phyloP scores from a whole-genome alignment of 2,329 filamentous ascomycete species.

The Lanzia echinophila region DNA sequence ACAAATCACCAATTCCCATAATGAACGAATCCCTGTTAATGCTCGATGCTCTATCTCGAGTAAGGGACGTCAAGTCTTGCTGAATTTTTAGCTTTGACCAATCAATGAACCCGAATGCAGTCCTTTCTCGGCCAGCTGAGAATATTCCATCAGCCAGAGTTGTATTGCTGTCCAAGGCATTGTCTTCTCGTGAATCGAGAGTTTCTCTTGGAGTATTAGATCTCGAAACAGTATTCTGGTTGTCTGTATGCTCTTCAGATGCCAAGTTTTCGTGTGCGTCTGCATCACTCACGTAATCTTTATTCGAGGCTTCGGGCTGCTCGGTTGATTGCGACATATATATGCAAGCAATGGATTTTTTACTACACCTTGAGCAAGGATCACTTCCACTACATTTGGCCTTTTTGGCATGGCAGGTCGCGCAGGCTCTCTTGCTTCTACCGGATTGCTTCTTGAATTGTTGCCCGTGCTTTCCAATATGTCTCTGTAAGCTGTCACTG shows the following conservation, averaged over 20 bases:
- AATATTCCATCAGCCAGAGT: no score
- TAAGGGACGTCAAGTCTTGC: slow-evolving; percentile 4
- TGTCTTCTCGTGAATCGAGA: neutral
- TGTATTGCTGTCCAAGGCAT: neutral
- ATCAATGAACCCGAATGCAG: slow-evolving; percentile 1
- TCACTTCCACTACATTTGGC: slow-evolving; percentile 38
- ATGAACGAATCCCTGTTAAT: neutral
- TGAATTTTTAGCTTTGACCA: slow-evolving; percentile 15
- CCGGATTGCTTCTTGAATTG: slow-evolving; percentile 18
- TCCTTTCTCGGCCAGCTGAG: neutral
- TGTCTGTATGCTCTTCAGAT: no score
- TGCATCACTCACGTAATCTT: neutral
- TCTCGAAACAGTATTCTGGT: no score
- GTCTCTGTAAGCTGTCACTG: slow-evolving; percentile 25
- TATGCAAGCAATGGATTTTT: slow-evolving; percentile 34
- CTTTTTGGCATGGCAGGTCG: slow-evolving; percentile 40
- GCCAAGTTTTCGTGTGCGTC: neutral
- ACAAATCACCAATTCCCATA: neutral
- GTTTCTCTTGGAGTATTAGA: no score
- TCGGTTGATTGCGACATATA: slow-evolving; percentile 21
- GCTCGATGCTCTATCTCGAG: neutral
- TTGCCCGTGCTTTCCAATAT: slow-evolving; percentile 23
- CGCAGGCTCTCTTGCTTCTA: slow-evolving; percentile 36
- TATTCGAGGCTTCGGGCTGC: neutral
- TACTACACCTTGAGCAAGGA: slow-evolving; percentile 36